Conservation (phyloP, 2,329 filamentous ascomycete genomes). For the Aspergillus brasiliensis region DNA sequence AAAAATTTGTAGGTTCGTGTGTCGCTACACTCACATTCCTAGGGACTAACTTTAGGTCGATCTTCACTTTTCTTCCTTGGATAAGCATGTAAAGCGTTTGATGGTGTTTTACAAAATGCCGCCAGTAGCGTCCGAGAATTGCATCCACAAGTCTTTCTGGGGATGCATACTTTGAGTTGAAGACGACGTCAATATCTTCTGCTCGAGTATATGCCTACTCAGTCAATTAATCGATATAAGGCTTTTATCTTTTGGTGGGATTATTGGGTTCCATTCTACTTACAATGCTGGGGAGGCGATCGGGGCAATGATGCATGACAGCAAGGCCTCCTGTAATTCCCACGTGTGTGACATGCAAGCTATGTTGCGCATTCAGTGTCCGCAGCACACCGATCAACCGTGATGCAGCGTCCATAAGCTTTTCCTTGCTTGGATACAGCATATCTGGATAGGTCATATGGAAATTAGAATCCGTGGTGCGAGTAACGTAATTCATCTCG, state of each 20-base stretch:
- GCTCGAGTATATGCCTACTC: neutral
- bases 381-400: rapidly evolving
- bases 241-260: neutral
- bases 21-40: too few species aligned
- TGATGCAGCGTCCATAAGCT: neutral
- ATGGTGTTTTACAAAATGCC: too few species aligned
- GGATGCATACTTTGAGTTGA: neutral
- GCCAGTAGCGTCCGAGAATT: rapidly evolving
- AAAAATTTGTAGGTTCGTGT: too few species aligned
- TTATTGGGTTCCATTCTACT: neutral
- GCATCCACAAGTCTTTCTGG: too few species aligned
- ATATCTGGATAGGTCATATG: neutral
- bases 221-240: neutral
- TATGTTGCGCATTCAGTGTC: neutral
- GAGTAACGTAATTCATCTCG: too few species aligned
- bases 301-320: neutral
- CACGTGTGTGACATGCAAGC: neutral
- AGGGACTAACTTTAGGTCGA: too few species aligned
- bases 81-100: too few species aligned
- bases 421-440: neutral
- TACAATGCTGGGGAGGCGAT: neutral
- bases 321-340: neutral
- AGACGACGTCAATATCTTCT: neutral
- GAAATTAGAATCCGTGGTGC: neutral
- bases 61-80: too few species aligned